Evolutionary conservation across 2,329 filamentous ascomycete species (phyloP), one percentile per base, ranked within the genome.

Genomic region (Davidsoniella eucalypti): DNA sequence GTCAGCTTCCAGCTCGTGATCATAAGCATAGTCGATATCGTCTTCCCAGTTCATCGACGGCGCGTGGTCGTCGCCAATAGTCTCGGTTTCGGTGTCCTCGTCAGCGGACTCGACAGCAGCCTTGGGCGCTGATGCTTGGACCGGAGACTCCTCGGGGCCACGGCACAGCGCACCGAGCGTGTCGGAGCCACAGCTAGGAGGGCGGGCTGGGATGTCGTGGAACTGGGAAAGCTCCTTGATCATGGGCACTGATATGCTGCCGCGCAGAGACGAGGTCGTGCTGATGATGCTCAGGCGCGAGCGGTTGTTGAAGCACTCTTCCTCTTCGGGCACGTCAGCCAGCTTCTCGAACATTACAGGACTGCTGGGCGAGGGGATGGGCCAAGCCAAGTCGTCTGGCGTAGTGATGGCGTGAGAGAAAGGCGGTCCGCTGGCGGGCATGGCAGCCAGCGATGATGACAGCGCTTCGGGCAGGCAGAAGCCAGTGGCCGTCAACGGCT

Each of bases 11-110:
- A 72, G 76, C 55, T 78, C 78, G 56, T 83, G 75, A 55, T 82
- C 78, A 58, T 83, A 83, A 58, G 76, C 81, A 61, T 81, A 83
- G 58, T 83, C 79, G 54, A 83, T 82, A 54, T 77, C 77, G 48
- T 80, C 77, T 57, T 83, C 79, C 79, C 79, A 83, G 56, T 66
- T 78, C 21, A 25, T 51, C 10, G 71, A 69, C 6, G 63, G 63
- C 18, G 60, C 56, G n/a, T 63, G 54, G 3, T 54, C 50, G 2
- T 66, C 63, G n/a, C 57, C 38, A 21, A 43, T 23, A 25, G 38
- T 57, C 12, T 50, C 56, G 2, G 55, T 56, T 6, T 55, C 54
- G 10, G 57, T 56, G 5, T 61, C 60, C 2, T 56, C 57, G 14
- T 63, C 63, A 25, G 63, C 56, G n/a, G 16, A 43, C 40, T 44